A percentile compares a stretch with the other conserved stretches of the same genome.
phyloP scores from a whole-genome alignment of 139 green algal species.

The Chlorella vulgaris region DNA sequence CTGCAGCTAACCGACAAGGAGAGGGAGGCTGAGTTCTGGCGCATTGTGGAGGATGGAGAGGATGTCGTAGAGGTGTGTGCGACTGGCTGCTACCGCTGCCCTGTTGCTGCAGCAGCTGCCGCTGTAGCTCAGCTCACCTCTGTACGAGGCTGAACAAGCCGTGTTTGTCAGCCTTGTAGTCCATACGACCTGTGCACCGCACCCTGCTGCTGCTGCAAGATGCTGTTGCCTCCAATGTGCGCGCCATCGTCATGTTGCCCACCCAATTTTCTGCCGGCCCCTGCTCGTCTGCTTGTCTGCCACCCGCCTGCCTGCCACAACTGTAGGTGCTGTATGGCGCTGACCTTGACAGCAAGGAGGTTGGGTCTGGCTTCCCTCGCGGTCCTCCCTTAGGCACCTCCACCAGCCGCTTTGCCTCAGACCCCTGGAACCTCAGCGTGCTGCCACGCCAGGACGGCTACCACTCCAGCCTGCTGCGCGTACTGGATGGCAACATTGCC shows the following conservation, averaged over 20 bases:
- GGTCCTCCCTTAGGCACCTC: neutral
- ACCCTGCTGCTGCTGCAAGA: no score
- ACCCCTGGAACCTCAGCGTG: slow-evolving; percentile 85
- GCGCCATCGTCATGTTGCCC: no score
- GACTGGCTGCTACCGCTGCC: neutral
- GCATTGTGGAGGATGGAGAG: slow-evolving; percentile 82
- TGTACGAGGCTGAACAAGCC: no score
- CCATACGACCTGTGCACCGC: no score
- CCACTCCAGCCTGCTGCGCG: slow-evolving; percentile 65
- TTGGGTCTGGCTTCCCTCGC: slow-evolving; percentile 71
- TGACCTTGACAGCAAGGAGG: slow-evolving; percentile 76
- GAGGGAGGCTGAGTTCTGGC: slow-evolving; percentile 91
- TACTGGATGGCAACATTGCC: slow-evolving; percentile 70
- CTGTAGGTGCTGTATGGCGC: slow-evolving; percentile 62
- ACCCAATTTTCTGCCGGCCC: no score
- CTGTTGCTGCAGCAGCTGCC: neutral
- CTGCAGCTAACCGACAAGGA: slow-evolving; percentile 47
- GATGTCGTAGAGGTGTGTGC: slow-evolving; percentile 77
- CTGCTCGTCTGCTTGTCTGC: no score
- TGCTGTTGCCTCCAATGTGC: no score
- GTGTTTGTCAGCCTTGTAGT: no score
- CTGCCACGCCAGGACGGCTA: slow-evolving; percentile 55
- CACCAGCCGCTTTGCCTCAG: slow-evolving; percentile 46
- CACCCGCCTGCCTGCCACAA: no score
- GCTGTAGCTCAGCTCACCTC: no score